Evolutionary conservation across 2,329 filamentous ascomycete genomes (phyloP).

Genomic region (Tolypocladium tropicale): DNA sequence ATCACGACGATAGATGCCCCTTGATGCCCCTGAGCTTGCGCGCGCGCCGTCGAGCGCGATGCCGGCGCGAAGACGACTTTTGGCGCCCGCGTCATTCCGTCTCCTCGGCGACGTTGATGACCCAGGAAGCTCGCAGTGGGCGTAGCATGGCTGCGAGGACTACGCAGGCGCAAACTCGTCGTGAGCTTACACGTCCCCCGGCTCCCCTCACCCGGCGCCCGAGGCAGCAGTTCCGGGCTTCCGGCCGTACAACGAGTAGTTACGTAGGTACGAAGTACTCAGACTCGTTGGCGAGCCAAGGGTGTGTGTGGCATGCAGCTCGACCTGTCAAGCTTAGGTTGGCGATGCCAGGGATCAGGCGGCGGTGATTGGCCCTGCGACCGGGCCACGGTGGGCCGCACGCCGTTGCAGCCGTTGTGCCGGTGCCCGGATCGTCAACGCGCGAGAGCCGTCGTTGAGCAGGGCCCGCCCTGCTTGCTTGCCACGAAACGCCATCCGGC

Average conservation of each 20-base stretch:
- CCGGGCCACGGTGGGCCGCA: neutral
- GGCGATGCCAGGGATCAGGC: neutral
- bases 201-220: too few species aligned
- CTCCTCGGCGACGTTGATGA: fast-evolving
- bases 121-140: neutral
- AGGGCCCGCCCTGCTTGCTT: neutral
- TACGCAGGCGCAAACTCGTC: too few species aligned
- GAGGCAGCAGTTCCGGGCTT: too few species aligned
- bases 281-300: too few species aligned
- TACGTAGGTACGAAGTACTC: too few species aligned
- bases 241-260: too few species aligned
- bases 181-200: too few species aligned
- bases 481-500: neutral
- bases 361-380: neutral
- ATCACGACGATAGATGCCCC: neutral
- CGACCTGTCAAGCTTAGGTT: neutral
- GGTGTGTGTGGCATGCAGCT: neutral
- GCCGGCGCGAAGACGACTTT: too few species aligned
- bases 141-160: neutral
- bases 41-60: neutral
- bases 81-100: too few species aligned
- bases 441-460: neutral
- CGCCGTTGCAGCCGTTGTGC: neutral
- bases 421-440: neutral
- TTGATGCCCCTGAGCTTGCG: neutral